These are phyloP conservation scores for Hysterangium stoloniferum DNA, from an alignment of 768 basidiomycete species.

Conservation along the genomic window DNA sequence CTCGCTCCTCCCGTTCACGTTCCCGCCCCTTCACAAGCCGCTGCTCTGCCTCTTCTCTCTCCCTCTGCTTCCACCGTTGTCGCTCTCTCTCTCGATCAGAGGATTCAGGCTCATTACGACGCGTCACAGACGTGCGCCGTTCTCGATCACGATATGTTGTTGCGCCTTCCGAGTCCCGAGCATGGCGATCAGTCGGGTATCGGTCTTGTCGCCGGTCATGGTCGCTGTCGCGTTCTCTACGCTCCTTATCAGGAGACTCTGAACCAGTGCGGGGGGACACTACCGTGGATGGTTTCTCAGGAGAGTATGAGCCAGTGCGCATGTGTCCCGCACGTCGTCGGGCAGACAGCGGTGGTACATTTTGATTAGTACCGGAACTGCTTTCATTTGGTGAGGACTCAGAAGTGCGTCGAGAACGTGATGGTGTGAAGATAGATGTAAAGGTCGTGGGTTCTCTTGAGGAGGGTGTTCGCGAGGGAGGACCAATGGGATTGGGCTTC, in stretches of 20 bases:
- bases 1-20: not conserved
- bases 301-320: conserved; percentile 4
- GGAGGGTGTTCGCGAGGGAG: not conserved
- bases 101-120: not conserved
- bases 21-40: not conserved
- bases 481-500: not conserved
- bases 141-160: not conserved
- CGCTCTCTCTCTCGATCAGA: not conserved
- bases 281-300: not conserved
- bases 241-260: conserved; percentile 3
- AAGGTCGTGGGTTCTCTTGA: conserved; percentile 6
- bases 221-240: conserved; percentile 2
- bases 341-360: not conserved
- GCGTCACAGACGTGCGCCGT: not conserved
- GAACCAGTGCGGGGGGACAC: conserved; percentile 1
- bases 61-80: not conserved
- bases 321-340: not conserved
- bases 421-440: conserved; percentile 10
- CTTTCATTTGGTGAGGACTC: conserved; percentile 5
- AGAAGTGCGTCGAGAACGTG: conserved; percentile 2
- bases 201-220: conserved; percentile 20
- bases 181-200: conserved; percentile 1
- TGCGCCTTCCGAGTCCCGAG: not conserved
- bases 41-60: conserved; percentile 1
- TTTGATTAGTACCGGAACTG: conserved; percentile 4